Evolutionary conservation across 495 filamentous ascomycete genomes (phyloP).

Genomic region (Penicillium simplicissimum): DNA sequence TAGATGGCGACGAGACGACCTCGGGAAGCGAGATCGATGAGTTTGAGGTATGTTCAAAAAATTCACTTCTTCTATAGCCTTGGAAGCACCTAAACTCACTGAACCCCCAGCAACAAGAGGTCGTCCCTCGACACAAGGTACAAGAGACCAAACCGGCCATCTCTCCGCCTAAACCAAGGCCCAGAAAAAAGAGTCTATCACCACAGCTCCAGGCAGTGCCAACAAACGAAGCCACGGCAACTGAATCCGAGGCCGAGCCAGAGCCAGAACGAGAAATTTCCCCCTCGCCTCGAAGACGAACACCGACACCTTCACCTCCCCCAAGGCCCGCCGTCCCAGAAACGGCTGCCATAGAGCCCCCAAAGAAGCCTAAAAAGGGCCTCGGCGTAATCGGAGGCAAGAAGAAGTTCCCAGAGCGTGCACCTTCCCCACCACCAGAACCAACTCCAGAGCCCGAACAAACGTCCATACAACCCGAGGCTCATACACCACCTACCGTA

Average conservation of each 20-base stretch:
- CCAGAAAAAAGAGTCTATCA: slow-evolving; percentile 11
- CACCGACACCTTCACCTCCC: slow-evolving; percentile 7
- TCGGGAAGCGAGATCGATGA: slow-evolving; percentile 35
- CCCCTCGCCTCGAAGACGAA: slow-evolving; percentile 7
- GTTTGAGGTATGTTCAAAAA: slow-evolving; percentile 37
- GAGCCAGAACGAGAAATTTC: slow-evolving; percentile 14
- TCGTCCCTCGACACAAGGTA: slow-evolving; percentile 32
- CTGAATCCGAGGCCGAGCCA: slow-evolving; percentile 25
- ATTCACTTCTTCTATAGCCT: background rate
- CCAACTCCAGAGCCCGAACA: slow-evolving; percentile 6
- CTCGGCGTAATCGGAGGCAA: slow-evolving; percentile 44
- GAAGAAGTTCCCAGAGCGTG: slow-evolving; percentile 26
- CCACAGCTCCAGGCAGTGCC: slow-evolving; percentile 3
- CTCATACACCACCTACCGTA: slow-evolving; percentile 8
- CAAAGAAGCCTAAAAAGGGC: slow-evolving; percentile 25
- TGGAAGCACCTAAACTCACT: slow-evolving; percentile 8
- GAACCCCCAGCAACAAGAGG: slow-evolving; percentile 39
- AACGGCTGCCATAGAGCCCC: slow-evolving; percentile 9
- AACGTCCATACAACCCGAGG: background rate
- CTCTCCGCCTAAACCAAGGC: background rate
- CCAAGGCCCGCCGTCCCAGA: slow-evolving; percentile 8
- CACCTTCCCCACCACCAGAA: slow-evolving; percentile 7
- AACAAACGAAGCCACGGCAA: slow-evolving; percentile 18
- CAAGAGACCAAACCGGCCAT: slow-evolving; percentile 5
- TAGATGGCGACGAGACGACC: slow-evolving; percentile 20